These are phyloP conservation scores for Solanum medicagineum DNA, from an alignment of 257 asterid species.

Conservation along the genomic window DNA sequence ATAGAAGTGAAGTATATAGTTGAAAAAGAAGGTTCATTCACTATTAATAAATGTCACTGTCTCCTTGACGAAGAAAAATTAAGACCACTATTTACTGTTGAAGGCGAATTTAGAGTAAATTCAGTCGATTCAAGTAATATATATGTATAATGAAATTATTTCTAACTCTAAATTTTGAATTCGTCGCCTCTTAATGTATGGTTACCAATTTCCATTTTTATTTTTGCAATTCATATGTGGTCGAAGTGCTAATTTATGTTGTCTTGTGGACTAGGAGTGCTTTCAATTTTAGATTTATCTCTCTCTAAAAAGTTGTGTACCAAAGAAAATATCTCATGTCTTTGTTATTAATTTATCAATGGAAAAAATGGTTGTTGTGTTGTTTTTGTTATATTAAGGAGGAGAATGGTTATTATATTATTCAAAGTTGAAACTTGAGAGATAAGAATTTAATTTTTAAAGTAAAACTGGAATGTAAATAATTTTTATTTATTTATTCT, in stretches of 20 bases:
- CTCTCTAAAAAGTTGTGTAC: background rate
- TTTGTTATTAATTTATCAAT: no score
- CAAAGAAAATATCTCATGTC: no score
- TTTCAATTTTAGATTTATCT: background rate
- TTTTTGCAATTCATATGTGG: background rate
- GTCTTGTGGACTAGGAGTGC: background rate
- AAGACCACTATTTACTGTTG: fast-evolving
- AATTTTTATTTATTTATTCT: no score
- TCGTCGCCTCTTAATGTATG: background rate
- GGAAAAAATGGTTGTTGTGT: no score
- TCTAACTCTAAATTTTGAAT: background rate
- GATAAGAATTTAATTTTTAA: conserved; percentile 21
- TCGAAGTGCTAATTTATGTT: background rate
- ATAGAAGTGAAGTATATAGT: conserved; percentile 25
- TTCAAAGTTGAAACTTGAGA: background rate
- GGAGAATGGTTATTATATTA: no score
- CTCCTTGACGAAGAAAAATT: background rate
- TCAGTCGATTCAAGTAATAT: background rate
- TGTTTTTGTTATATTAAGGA: no score
- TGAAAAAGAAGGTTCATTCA: conserved; percentile 44
- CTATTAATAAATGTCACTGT: conserved; percentile 3
- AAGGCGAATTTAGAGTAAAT: background rate
- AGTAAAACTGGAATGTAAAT: no score
- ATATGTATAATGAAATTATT: background rate
- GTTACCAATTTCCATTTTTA: background rate